These are phyloP conservation scores for Auricularia cornea DNA, from an alignment of 768 basidiomycete species.

Conservation along the genomic window DNA sequence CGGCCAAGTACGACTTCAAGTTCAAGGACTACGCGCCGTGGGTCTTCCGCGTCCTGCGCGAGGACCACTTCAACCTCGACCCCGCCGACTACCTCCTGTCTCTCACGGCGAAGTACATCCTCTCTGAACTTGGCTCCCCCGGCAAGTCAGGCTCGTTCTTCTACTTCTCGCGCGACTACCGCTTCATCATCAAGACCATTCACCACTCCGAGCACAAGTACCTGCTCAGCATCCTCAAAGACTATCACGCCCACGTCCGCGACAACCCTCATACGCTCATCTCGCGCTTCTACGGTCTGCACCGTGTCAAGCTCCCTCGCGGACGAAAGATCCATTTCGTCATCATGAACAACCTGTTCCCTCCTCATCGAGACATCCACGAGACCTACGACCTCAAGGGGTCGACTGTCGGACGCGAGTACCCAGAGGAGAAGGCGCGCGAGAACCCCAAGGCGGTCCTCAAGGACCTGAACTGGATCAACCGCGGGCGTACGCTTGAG, in stretches of 20 bases:
- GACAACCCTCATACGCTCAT: slow-evolving; percentile 89
- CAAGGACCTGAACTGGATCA: slow-evolving; percentile 97
- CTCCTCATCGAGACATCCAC: slow-evolving; percentile 93
- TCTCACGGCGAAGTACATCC: slow-evolving; percentile 93
- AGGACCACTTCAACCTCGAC: slow-evolving; percentile 90
- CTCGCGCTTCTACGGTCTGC: slow-evolving; percentile 92
- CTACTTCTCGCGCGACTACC: slow-evolving; percentile 97
- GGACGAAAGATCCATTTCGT: slow-evolving; percentile 98
- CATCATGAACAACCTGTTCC: slow-evolving; percentile 99
- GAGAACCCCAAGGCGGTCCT: slow-evolving; percentile 82
- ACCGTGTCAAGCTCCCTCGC: slow-evolving; percentile 91
- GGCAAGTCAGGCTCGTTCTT: slow-evolving; percentile 99
- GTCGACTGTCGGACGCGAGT: slow-evolving; percentile 80
- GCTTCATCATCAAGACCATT: slow-evolving; percentile 99
- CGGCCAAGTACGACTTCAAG: slow-evolving; percentile 98
- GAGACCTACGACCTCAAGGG: slow-evolving; percentile 98
- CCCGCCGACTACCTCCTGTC: slow-evolving; percentile 97
- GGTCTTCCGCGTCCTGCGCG: slow-evolving; percentile 93
- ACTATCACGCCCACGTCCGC: slow-evolving; percentile 80
- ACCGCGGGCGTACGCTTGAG: slow-evolving; percentile 64
- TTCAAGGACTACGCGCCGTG: slow-evolving; percentile 99
- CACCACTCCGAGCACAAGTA: slow-evolving; percentile 92
- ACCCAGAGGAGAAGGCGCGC: slow-evolving; percentile 70
- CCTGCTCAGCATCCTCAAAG: slow-evolving; percentile 70
- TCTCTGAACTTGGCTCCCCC: slow-evolving; percentile 94